Percentiles rank a stretch among this genome's conserved stretches.
phyloP scores from a whole-genome alignment of 1,139 yeast genomes.

The Geotrichum carabidarum region DNA sequence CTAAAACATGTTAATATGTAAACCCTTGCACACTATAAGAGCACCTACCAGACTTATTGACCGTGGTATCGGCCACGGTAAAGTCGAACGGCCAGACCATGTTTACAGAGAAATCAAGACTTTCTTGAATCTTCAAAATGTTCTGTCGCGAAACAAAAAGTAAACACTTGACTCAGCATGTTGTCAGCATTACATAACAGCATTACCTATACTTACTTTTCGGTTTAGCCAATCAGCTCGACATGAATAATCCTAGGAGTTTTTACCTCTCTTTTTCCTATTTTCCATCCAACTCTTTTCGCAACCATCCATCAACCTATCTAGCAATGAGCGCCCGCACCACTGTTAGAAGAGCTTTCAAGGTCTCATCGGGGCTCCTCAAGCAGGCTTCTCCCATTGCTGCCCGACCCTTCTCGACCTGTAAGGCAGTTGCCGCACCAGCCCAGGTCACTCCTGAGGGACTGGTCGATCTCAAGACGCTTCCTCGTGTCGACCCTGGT shows the following conservation, averaged over 20 bases:
- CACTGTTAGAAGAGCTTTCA: constrained; percentile 8
- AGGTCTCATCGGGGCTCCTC: constrained; percentile 2
- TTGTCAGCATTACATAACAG: background rate
- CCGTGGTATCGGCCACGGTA: constrained; percentile 12
- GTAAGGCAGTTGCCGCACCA: constrained; percentile 16
- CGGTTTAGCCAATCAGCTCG: constrained; percentile 12
- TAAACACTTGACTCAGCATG: background rate
- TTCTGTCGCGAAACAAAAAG: constrained; percentile 4
- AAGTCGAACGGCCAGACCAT: constrained; percentile 20
- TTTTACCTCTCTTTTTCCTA: constrained; percentile 5
- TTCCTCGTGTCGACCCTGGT: constrained; percentile 38
- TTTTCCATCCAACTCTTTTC: background rate
- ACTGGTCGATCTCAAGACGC: constrained; percentile 30
- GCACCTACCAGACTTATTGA: constrained; percentile 13
- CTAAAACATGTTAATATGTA: background rate
- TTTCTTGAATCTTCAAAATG: background rate
- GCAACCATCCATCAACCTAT: constrained; percentile 2
- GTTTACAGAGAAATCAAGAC: background rate
- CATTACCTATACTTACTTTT: background rate
- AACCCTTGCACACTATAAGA: background rate
- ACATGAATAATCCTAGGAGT: constrained; percentile 13
- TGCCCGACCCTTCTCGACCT: constrained; percentile 13
- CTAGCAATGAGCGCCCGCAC: constrained; percentile 16
- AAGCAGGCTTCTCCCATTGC: constrained; percentile 2
- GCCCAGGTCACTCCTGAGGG: constrained; percentile 35